Base-by-base conservation (phyloP, 2,329 filamentous ascomycete genomes). In the Magnaporthales sp. region DNA sequence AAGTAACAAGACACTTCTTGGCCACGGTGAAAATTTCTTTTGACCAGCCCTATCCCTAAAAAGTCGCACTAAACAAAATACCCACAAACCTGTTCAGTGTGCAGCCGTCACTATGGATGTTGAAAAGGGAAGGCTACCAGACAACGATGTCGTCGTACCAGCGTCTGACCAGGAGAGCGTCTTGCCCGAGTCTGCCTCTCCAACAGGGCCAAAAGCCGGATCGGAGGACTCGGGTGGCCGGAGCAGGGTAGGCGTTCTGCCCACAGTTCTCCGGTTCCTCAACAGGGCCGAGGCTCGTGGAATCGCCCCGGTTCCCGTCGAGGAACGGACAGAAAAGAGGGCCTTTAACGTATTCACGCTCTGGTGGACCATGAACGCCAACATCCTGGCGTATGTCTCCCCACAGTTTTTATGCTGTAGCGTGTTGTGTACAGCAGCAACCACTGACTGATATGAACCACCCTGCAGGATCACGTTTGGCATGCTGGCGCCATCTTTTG, bases 401-500 rank as follows among this genome's bases (percentile, higher is more conserved):
- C 24, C 24, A 22, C 30, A 13, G 26, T 46, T 15, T 29, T 61
- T 29, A 62, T 26, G 7, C n/a, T 15, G 19, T 38, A 19, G 15
- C 10, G 1, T 11, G 4, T 26, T n/a, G 3, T 29, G 54, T n/a
- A 1, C 1, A 26, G 24, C 10, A 62, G 10, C 10, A 24, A 27
- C 60, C 24, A 13, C 60, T 26, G 29, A 29, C 60, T 4, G 31
- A 31, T 22, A 54, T 62, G 31, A 26, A 24, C 27, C 11, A 62
- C 26, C 15, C 19, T 24, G 19, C 29, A 70, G 68, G 46, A 84
- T 89, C 67, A 85, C 86, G 0, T 88, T 88, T 71, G 87, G 87
- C 67, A 85, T 89, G 81, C 79, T 88, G 1, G 86, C 86, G 0
- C 86, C 86, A 4, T 74, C 81, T 56, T 78, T 78, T 13, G 83